Evolutionary conservation across 179 eudicot genomes (phyloP).

Genomic region (Beta macrorhiza): DNA sequence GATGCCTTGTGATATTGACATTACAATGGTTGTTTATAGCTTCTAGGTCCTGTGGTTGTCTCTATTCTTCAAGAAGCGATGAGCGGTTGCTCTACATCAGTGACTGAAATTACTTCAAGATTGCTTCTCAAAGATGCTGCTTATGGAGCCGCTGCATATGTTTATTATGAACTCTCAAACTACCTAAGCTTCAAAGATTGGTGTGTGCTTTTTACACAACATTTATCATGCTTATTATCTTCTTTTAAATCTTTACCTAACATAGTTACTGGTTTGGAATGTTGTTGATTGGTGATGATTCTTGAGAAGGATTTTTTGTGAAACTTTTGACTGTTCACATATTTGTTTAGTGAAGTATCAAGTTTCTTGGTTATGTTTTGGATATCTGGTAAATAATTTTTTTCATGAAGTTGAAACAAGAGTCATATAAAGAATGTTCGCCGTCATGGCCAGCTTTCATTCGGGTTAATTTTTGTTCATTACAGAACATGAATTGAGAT

Average conservation of each 20-base stretch:
- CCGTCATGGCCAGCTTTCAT: neutral
- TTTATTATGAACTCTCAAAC: constrained; percentile 95
- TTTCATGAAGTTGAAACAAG: neutral
- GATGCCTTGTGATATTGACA: constrained; percentile 22
- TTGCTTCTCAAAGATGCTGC: constrained; percentile 98
- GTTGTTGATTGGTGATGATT: constrained; percentile 1
- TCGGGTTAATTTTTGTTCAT: neutral
- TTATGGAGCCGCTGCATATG: constrained; percentile 96
- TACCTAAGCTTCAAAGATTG: constrained; percentile 96
- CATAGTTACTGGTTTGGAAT: constrained; percentile 1
- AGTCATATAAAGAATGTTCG: neutral
- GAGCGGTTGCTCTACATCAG: constrained; percentile 80
- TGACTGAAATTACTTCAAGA: constrained; percentile 74
- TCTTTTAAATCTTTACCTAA: neutral
- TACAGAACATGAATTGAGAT: neutral
- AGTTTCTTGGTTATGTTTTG: neutral
- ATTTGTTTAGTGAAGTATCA: neutral
- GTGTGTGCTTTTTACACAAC: constrained; percentile 39
- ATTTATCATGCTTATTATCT: neutral
- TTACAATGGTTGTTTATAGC: constrained; percentile 44
- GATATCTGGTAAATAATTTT: neutral
- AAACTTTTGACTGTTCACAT: neutral
- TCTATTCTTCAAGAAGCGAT: constrained; percentile 98
- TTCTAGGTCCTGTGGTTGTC: constrained; percentile 95
- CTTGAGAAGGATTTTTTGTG: neutral